A percentile compares a stretch with the other conserved stretches of the same genome.
Evolutionary conservation across 257 asterid species (phyloP).

Genomic region (Penstemon barbatus): DNA sequence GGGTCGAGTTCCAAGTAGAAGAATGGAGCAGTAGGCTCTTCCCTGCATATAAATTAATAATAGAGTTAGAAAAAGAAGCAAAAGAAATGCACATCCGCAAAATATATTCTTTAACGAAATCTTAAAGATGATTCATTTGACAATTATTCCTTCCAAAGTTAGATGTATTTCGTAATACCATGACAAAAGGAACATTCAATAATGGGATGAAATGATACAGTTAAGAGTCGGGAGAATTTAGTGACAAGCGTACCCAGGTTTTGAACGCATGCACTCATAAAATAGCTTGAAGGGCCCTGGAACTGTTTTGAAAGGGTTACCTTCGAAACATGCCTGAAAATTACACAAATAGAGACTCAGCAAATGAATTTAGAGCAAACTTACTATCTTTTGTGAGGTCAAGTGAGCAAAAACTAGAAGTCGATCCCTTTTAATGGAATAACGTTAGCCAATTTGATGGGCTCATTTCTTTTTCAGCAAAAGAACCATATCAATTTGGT

Average conservation of each 20-base stretch:
- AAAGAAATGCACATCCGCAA: not conserved
- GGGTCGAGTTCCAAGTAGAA: constrained; percentile 84
- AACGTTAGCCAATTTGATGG: constrained; percentile 15
- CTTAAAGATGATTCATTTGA: too few relatives aligned
- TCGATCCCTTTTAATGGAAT: not conserved
- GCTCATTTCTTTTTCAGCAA: not conserved
- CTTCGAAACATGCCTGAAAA: constrained; percentile 87
- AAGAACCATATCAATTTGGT: not conserved
- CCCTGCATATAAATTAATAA: constrained; percentile 56
- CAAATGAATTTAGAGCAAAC: not conserved
- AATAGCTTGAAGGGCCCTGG: constrained; percentile 97
- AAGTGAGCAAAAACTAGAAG: not conserved
- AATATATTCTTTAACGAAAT: not conserved
- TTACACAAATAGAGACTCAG: constrained; percentile 12
- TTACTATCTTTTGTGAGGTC: not conserved
- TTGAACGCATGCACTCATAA: constrained; percentile 89
- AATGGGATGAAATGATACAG: not conserved
- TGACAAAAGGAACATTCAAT: not conserved
- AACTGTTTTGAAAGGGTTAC: constrained; percentile 92
- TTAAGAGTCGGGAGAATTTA: not conserved
- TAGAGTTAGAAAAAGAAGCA: not conserved
- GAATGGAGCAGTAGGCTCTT: constrained; percentile 93
- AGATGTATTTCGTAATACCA: too few relatives aligned
- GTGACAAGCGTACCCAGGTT: constrained; percentile 68
- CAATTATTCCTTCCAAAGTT: too few relatives aligned